Evolutionary conservation across 2,329 filamentous ascomycete species (phyloP).

Genomic region (Pseudofabraea citricarpa): DNA sequence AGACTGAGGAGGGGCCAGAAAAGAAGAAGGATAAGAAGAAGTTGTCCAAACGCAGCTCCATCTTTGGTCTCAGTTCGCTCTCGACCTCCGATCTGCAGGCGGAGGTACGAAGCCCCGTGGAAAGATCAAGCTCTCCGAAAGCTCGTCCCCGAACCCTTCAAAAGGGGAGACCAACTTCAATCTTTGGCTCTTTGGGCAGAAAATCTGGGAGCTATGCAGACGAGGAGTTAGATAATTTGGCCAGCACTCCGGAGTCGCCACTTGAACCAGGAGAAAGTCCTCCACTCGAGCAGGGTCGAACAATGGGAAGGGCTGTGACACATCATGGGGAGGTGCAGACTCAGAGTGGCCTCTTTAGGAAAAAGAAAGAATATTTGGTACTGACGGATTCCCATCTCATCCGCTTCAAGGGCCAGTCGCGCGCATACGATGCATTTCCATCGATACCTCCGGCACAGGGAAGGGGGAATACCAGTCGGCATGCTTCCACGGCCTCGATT

Average conservation of each 20-base stretch:
- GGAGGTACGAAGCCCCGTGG: slow-evolving; percentile 16
- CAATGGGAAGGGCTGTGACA: slow-evolving; percentile 40
- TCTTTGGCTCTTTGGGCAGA: slow-evolving; percentile 29
- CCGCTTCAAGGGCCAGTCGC: slow-evolving; percentile 62
- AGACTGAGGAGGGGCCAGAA: slow-evolving; percentile 8
- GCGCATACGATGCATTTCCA: slow-evolving; percentile 60
- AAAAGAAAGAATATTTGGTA: slow-evolving; percentile 68
- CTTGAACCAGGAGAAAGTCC: slow-evolving; percentile 11
- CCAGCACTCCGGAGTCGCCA: slow-evolving; percentile 19
- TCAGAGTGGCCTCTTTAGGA: slow-evolving; percentile 64
- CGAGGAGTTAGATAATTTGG: slow-evolving; percentile 18
- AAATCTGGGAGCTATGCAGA: slow-evolving; percentile 23
- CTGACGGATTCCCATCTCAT: slow-evolving; percentile 65
- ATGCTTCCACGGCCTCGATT: slow-evolving; percentile 53
- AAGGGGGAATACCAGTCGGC: slow-evolving; percentile 42
- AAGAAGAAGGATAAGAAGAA: slow-evolving; percentile 25
- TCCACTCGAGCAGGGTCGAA: slow-evolving; percentile 7
- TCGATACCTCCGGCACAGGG: slow-evolving; percentile 37
- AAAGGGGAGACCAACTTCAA: slow-evolving; percentile 25
- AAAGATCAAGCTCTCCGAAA: slow-evolving; percentile 17
- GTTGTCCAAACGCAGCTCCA: slow-evolving; percentile 19
- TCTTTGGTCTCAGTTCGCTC: slow-evolving; percentile 21
- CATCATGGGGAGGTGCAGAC: slow-evolving; percentile 68
- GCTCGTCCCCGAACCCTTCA: slow-evolving; percentile 22
- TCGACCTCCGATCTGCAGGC: slow-evolving; percentile 16